Evolutionary conservation across 345 rosid species (phyloP), one percentile per base, ranked within the genome.

Genomic region (Angophora floribunda): DNA sequence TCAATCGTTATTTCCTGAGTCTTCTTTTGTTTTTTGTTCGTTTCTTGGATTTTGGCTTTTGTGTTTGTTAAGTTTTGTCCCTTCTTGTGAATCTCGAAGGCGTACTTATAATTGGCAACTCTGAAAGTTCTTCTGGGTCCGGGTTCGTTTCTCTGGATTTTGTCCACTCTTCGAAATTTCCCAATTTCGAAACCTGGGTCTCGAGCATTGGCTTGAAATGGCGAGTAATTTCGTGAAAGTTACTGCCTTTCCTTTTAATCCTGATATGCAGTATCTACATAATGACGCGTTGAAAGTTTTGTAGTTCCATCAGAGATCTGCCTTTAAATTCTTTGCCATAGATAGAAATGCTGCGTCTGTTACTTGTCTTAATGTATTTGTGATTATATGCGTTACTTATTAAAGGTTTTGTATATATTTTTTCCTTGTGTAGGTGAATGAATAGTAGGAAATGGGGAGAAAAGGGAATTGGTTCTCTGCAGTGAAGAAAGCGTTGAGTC

Each of bases 401-500:
- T 51, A 22, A 41, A 13, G 24, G 45, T 55, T 51, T 32, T 36
- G n/a, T n/a, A 45, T 13, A 12, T 28, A 36, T 84, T 88, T 44
- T 41, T 67, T 87, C 87, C 51, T 30, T 17, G 88, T 87, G n/a
- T 44, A 91, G 91, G 90, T 90, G 89, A 90, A 30, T 86, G 87
- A 87, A 82, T 91, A 88, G 88, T 86, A 75, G 82, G 36, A 89
- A 85, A 97, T 97, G 99, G 99, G 98, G 88, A 96, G 93, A 90
- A 91, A 88, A 89, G 93, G 93, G 86, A 89, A 88, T 87, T 97
- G 99, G 99, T 97, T 97, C 86, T 91, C 94, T 78, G 95, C 92
- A 84, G 92, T 97, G 89, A 97, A 91, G 96, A 97, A 94, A 92
- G 96, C 92, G 65, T 91, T 97, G 50, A 94, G 90, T 89, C 91